phyloP scores from a whole-genome alignment of 768 basidiomycete species.

The Pleurotus tuoliensis region DNA sequence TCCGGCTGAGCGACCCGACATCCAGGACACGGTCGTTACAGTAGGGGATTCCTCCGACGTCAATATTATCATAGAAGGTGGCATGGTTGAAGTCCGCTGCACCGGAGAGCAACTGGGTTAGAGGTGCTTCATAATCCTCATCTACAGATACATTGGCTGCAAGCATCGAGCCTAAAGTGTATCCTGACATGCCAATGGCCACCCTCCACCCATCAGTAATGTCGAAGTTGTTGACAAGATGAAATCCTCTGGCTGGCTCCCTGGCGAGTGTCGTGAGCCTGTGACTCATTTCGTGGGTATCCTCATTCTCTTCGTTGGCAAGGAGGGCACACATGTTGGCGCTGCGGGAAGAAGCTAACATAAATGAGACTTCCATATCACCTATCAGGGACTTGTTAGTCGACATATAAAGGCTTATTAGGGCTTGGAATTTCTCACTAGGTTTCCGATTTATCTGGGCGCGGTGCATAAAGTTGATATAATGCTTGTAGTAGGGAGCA shows the following conservation, averaged over 20 bases:
- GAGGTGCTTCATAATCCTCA: conserved; percentile 1
- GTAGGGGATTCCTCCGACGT: conserved; percentile 8
- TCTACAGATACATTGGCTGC: not conserved
- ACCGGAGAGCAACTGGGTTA: not conserved
- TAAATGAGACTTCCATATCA: conserved; percentile 15
- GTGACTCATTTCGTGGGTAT: conserved; percentile 4
- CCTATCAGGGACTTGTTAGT: conserved; percentile 7
- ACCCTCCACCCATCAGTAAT: too few relatives aligned
- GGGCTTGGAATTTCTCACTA: conserved; percentile 9
- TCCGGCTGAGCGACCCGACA: too few relatives aligned
- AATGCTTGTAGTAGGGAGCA: conserved; percentile 24
- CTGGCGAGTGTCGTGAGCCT: conserved; percentile 8
- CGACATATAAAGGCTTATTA: not conserved
- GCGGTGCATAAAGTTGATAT: conserved; percentile 20
- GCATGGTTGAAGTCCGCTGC: not conserved
- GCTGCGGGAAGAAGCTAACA: conserved; percentile 6
- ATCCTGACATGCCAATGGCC: not conserved
- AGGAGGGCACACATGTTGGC: conserved; percentile 14
- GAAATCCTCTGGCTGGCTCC: conserved; percentile 15
- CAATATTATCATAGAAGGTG: conserved; percentile 4
- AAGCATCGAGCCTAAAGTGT: not conserved
- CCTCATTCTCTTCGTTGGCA: conserved; percentile 6
- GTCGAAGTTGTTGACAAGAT: conserved; percentile 8
- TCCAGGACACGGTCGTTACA: too few relatives aligned
- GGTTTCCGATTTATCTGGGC: conserved; percentile 18